A percentile compares a stretch with the other conserved stretches of the same genome.
Evolutionary conservation across 2,329 filamentous ascomycete genomes (phyloP).

Genomic region (Ophiostoma quercus): DNA sequence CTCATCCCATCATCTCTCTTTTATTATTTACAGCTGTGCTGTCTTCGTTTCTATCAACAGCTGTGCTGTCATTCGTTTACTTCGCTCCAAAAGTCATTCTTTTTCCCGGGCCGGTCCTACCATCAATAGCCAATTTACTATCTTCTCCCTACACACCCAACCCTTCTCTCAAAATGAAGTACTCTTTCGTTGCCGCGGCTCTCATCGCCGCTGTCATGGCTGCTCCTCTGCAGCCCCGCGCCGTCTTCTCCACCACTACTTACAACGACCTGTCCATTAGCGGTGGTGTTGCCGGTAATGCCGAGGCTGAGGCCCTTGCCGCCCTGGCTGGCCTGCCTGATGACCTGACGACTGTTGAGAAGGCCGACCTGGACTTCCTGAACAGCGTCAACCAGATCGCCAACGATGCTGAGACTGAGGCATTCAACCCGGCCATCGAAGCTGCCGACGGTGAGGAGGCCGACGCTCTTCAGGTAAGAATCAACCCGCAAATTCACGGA

Average conservation of each 20-base stretch:
- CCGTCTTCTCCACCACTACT: background rate
- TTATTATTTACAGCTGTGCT: conserved; percentile 1
- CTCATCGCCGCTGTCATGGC: conserved; percentile 3
- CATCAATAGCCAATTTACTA: background rate
- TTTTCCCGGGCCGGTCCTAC: background rate
- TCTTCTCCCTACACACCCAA: background rate
- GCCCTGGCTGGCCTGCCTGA: background rate
- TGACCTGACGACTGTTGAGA: background rate
- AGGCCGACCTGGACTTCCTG: conserved; percentile 4
- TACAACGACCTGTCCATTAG: conserved; percentile 7
- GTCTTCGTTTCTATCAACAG: background rate
- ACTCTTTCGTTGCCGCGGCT: conserved; percentile 4
- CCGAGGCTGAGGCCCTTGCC: background rate
- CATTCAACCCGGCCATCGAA: background rate
- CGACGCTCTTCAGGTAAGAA: background rate
- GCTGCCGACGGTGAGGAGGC: conserved; percentile 1
- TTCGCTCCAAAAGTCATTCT: background rate
- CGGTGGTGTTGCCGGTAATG: conserved; percentile 1
- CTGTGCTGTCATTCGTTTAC: background rate
- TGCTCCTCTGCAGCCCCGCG: background rate
- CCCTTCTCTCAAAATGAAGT: conserved; percentile 9
- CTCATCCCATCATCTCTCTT: conserved; percentile 5
- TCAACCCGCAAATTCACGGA: too few species aligned
- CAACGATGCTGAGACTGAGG: conserved; percentile 4
- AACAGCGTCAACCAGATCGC: conserved; percentile 8